Conservation (phyloP, 176 grass and related monocot species). For the Phragmites australis region DNA sequence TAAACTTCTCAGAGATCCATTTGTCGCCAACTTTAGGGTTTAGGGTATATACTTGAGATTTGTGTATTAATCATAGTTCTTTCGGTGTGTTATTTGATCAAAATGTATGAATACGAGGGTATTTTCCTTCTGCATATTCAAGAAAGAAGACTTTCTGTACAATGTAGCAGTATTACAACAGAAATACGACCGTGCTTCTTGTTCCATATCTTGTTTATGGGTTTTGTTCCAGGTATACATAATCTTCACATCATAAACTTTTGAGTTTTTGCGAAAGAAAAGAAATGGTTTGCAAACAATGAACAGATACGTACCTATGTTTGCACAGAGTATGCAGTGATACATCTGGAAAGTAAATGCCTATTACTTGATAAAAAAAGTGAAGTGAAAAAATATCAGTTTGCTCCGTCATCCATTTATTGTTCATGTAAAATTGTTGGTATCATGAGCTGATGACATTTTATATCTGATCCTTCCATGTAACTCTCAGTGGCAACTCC, state of each 20-base stretch:
- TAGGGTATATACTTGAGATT: neutral
- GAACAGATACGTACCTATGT: neutral
- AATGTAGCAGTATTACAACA: neutral
- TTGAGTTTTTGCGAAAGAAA: slow-evolving; percentile 2
- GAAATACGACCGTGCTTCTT: neutral
- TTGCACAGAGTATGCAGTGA: neutral
- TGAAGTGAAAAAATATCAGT: slow-evolving; percentile 23
- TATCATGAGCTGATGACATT: neutral
- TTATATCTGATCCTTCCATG: slow-evolving; percentile 33
- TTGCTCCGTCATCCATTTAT: neutral
- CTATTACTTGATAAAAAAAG: slow-evolving; percentile 24
- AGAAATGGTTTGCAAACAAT: neutral
- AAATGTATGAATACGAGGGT: neutral
- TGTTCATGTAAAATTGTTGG: slow-evolving; percentile 22
- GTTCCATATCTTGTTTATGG: neutral
- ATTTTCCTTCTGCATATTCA: neutral
- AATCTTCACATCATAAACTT: neutral
- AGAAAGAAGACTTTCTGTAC: neutral
- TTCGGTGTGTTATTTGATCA: neutral
- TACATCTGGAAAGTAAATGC: slow-evolving; percentile 5
- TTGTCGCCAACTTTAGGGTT: neutral
- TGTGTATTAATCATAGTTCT: neutral
- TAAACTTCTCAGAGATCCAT: neutral
- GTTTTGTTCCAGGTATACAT: neutral
- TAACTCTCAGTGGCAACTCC: slow-evolving; percentile 76